Conservation (phyloP, 495 filamentous ascomycete genomes). For the Daldinia decipiens region DNA sequence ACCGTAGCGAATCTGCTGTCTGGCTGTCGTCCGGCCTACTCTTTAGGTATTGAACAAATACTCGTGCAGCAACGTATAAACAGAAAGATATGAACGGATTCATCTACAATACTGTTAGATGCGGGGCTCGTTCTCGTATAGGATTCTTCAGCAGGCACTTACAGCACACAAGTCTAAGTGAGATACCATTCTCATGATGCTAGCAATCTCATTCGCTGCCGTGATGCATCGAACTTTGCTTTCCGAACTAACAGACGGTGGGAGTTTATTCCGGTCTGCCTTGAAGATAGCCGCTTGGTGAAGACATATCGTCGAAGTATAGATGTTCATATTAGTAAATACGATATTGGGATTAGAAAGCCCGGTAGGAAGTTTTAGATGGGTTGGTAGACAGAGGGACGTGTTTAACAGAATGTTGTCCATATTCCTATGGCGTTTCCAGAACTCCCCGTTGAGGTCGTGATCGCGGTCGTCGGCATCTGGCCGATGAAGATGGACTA, state of each 20-base stretch:
- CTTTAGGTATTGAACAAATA: conserved; percentile 96
- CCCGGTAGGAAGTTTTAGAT: conserved; percentile 82
- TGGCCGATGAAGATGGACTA: conserved; percentile 92
- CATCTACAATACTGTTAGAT: conserved; percentile 63
- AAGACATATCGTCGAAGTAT: conserved; percentile 95
- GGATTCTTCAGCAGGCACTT: conserved; percentile 52
- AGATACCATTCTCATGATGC: conserved; percentile 94
- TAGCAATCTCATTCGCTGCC: conserved; percentile 93
- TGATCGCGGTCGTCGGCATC: conserved; percentile 82
- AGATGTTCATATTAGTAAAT: conserved; percentile 96
- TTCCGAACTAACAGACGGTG: conserved; percentile 79
- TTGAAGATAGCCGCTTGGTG: conserved; percentile 99
- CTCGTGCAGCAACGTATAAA: conserved; percentile 91
- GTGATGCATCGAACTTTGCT: conserved; percentile 94
- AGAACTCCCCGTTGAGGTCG: conserved; percentile 94
- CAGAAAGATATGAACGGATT: conserved; percentile 97
- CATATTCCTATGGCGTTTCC: conserved; percentile 89
- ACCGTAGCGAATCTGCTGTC: conserved; percentile 83
- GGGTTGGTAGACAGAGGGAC: conserved; percentile 81
- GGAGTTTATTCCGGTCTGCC: conserved; percentile 86
- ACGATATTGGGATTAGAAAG: conserved; percentile 85
- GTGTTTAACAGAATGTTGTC: conserved; percentile 92
- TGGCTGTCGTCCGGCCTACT: conserved; percentile 85
- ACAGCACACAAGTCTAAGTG: conserved; percentile 87
- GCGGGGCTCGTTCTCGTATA: not conserved